phyloP scores from a whole-genome alignment of 2,329 filamentous ascomycete genomes.

The Ilyonectria sp. region DNA sequence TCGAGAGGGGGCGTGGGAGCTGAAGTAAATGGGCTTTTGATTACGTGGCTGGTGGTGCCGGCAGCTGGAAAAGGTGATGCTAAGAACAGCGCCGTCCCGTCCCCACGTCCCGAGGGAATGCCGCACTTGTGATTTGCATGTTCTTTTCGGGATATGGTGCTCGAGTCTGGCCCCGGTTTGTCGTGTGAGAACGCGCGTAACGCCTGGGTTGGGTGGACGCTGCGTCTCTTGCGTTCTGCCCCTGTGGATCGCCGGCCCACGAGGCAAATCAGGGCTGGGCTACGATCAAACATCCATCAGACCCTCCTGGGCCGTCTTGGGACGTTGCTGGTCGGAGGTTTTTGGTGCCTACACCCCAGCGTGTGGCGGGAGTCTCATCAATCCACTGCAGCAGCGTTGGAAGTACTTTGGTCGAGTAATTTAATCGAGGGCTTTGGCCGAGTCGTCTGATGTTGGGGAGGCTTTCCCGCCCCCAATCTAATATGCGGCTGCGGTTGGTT shows the following conservation, averaged over 20 bases:
- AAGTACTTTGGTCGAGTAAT: neutral
- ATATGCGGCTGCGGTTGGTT: neutral
- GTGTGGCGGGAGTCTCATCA: conserved; percentile 2
- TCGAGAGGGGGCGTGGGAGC: neutral
- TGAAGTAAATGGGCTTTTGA: neutral
- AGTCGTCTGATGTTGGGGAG: neutral
- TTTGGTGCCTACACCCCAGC: conserved; percentile 6
- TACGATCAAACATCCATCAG: conserved; percentile 1
- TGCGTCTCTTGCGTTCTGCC: neutral
- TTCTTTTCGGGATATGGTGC: neutral
- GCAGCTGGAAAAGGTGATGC: neutral
- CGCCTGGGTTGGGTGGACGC: neutral
- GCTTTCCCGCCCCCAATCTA: neutral
- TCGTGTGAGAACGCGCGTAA: conserved; percentile 1
- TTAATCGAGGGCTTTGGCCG: neutral
- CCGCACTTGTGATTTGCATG: neutral
- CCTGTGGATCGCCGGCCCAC: neutral
- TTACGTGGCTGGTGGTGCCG: neutral
- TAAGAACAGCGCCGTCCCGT: neutral
- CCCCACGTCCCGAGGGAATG: neutral
- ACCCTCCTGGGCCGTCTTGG: conserved; percentile 3
- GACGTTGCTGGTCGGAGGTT: conserved; percentile 1
- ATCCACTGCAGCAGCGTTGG: neutral
- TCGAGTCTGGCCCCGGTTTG: neutral
- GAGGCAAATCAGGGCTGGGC: too few species aligned